Base-by-base conservation (phyloP, 257 asterid genomes). In the Verbascum thapsus region DNA sequence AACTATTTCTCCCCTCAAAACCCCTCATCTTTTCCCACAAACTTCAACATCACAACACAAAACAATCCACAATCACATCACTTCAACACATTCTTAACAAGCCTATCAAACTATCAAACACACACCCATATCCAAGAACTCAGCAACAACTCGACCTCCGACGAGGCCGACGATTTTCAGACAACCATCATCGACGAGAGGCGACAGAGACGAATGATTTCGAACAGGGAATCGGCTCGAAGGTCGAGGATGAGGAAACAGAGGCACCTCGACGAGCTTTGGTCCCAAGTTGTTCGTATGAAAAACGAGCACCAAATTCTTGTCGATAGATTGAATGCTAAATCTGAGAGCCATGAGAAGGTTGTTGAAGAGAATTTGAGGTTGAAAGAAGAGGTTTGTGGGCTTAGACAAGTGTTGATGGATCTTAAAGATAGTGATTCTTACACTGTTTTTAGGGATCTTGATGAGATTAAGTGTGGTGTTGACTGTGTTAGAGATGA, bases 211-310 rank as follows among this genome's bases (percentile, higher is more conserved):
- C 61, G 91, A 53, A 84, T 78, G 91, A 67, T 84, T 12, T 84
- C 91, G 0, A 84, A 84, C 66, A 17, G 91, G 23, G 91, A 84
- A 11, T 84, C 91, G 0, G 91, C 91, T 6, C 76, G 91, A 5
- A 48, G 91, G 42, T 84, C 91, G 8, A 74, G 91, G 80, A 78
- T 84, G 88, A 69, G 91, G 10, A 84, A 84, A 32, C 87, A 78
- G 64, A 74, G 88, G 22, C 88, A 74, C 58, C 84, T 84, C 20
- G 82, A 84, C 22, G 91, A 84, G 72, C 72, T 84, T 0, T 38
- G 85, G 77, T 70, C 81, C 1, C 88, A 79, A 8, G 73, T 76
- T 12, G 42, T 64, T 26, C 71, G 72, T 10, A 80, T 84, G 3
- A 26, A 76, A 7, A 65, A 57, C 0, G 72, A 76, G 72, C 76